phyloP scores from a whole-genome alignment of 352 stramenopile genomes.

The Phytophthora crassamura region DNA sequence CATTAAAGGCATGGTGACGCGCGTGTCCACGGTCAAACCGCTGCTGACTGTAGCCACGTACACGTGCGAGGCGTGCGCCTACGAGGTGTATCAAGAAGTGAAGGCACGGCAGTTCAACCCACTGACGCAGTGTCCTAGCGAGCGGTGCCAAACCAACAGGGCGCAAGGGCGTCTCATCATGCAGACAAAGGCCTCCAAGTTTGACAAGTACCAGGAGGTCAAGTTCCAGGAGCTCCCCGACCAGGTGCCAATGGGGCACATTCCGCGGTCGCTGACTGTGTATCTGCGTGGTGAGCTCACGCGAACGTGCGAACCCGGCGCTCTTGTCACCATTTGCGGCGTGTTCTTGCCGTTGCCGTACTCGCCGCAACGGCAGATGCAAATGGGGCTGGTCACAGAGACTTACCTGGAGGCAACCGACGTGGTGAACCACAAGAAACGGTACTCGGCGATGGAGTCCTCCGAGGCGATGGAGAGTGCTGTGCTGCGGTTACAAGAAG shows the following conservation, averaged over 20 bases:
- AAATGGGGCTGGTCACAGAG: slow-evolving; percentile 97
- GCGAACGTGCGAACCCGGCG: slow-evolving; percentile 93
- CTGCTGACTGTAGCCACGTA: slow-evolving; percentile 97
- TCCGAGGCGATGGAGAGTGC: slow-evolving; percentile 86
- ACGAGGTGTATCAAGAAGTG: slow-evolving; percentile 98
- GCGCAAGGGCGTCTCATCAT: slow-evolving; percentile 88
- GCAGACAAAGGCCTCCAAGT: slow-evolving; percentile 98
- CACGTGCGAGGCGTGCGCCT: slow-evolving; percentile 96
- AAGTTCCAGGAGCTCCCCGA: slow-evolving; percentile 95
- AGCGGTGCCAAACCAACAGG: slow-evolving; percentile 87
- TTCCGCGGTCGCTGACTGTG: slow-evolving; percentile 94
- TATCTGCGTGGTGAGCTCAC: slow-evolving; percentile 94
- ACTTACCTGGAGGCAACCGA: slow-evolving; percentile 97
- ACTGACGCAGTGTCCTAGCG: slow-evolving; percentile 90
- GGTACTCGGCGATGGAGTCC: slow-evolving; percentile 93
- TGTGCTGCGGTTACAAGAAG: slow-evolving; percentile 75
- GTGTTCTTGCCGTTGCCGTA: slow-evolving; percentile 96
- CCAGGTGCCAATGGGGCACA: slow-evolving; percentile 98
- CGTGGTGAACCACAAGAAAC: slow-evolving; percentile 97
- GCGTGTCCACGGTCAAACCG: slow-evolving; percentile 98
- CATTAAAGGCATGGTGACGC: slow-evolving; percentile 98
- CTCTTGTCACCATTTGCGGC: slow-evolving; percentile 97
- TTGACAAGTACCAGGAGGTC: slow-evolving; percentile 99
- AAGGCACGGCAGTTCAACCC: slow-evolving; percentile 95
- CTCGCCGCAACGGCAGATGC: slow-evolving; percentile 94